Evolutionary conservation across 2,329 filamentous ascomycete species (phyloP), one percentile per base, ranked within the genome.

Genomic region (Macrophomina tecta): DNA sequence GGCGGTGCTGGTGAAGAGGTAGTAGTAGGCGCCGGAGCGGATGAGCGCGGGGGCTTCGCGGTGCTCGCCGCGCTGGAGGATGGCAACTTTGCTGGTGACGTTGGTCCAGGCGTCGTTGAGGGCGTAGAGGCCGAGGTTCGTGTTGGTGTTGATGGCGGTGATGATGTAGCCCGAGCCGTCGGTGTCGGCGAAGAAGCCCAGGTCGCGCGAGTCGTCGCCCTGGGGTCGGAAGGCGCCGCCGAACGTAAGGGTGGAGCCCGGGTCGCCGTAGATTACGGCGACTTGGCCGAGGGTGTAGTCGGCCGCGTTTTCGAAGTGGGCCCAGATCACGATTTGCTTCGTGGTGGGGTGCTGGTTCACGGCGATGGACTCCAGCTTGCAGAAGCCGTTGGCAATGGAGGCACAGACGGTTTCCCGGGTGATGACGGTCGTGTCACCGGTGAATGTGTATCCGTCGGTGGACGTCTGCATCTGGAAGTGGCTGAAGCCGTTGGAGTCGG

Each of bases 201-300:
- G 61, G 45, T 72, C 70, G 36, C 70, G 65, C 1, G 70, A 71
- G n/a, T 72, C 70, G 28, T 72, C 56, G n/a, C 69, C 70, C 1
- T 64, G 45, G 7, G 70, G 70, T 34, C 51, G 48, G 45, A 68
- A 72, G 2, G 69, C 58, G 8, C 70, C 70, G 36, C 69, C 70
- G 40, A 72, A 72, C 12, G 65, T 67, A 5, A 71, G 52, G 1
- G 36, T 28, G 18, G 64, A 40, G n/a, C 67, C 67, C 9, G 70
- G 70, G 2, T 30, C 64, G n/a, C 52, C 69, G 40, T 71, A 67
- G 5, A 69, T 69, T 3, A 70, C 70, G n/a, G 70, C 70, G 4
- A 72, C 68, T 45, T 67, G 66, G 23, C 67, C 70, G 4, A 71
- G 65, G 7, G 38, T 63, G 56, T 72, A 72, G 45, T 70, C 69